These are phyloP conservation scores for Mycena filopes DNA, from an alignment of 768 basidiomycete species.

Conservation along the genomic window DNA sequence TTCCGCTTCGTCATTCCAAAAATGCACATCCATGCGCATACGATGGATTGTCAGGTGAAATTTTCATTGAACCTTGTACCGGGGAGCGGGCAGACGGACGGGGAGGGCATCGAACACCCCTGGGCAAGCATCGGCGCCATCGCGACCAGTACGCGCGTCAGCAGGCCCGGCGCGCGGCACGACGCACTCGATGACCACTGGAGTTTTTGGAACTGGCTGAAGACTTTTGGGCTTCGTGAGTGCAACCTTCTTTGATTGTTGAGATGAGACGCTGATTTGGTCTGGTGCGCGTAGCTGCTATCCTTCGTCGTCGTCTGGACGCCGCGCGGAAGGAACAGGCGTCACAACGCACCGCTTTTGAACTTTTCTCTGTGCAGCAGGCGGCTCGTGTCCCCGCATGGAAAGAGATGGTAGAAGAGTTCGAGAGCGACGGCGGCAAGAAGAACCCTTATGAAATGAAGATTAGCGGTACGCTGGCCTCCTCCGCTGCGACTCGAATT, in stretches of 20 bases:
- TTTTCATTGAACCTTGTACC: not conserved
- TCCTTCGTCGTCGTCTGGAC: too few species aligned
- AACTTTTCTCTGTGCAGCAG: conserved; percentile 7
- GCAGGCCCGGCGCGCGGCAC: not conserved
- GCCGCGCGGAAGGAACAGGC: too few species aligned
- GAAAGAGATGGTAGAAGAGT: conserved; percentile 13
- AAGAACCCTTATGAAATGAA: conserved; percentile 27
- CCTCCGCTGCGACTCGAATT: not conserved
- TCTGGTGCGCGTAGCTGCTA: too few species aligned
- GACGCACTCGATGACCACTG: not conserved
- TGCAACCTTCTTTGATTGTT: too few species aligned
- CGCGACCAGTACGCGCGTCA: not conserved
- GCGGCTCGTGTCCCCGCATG: not conserved
- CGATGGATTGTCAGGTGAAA: not conserved
- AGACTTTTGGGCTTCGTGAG: conserved; percentile 40
- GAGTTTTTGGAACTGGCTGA: conserved; percentile 47
- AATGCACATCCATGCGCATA: not conserved
- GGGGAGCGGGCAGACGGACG: not conserved
- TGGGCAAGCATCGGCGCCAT: not conserved
- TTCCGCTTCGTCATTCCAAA: not conserved
- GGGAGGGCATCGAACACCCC: not conserved
- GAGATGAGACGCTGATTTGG: too few species aligned
- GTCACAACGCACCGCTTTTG: not conserved
- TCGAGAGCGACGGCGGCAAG: not conserved
- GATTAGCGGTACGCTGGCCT: not conserved